Evolutionary conservation across 192 early-diverging fungal species (phyloP).

Genomic region (Linnemannia hyalina): DNA sequence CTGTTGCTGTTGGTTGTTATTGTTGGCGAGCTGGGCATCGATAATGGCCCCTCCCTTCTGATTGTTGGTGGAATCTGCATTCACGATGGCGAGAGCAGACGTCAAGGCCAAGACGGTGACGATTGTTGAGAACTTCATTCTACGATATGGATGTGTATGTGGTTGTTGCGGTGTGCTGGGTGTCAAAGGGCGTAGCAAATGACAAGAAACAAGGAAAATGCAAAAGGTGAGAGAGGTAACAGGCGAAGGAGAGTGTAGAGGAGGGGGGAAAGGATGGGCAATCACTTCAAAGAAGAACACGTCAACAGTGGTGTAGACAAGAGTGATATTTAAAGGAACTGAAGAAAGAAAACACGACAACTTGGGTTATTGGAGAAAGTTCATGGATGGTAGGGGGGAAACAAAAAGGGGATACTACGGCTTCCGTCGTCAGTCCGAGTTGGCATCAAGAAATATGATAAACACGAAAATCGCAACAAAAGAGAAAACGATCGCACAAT

Average conservation of each 20-base stretch:
- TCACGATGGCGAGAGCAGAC: conserved; percentile 18
- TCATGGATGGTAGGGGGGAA: not conserved
- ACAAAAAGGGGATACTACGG: not conserved
- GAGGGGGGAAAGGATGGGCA: not conserved
- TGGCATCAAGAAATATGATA: not conserved
- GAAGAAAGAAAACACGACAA: not conserved
- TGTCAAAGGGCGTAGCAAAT: not conserved
- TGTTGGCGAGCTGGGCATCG: not conserved
- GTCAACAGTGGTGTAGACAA: not conserved
- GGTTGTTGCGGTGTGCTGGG: not conserved
- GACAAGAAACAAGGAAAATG: not conserved
- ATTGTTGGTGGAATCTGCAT: conserved; percentile 4
- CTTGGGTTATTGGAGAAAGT: not conserved
- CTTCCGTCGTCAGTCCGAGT: not conserved
- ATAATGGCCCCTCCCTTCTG: not conserved
- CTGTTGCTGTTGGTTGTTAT: not conserved
- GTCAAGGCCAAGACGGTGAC: conserved; percentile 29
- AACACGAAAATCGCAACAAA: not conserved
- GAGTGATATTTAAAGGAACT: not conserved
- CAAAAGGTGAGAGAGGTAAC: not conserved
- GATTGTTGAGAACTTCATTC: conserved; percentile 38
- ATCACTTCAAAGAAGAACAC: not conserved
- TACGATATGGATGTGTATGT: not conserved
- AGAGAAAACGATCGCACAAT: not conserved
- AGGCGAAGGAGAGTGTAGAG: not conserved